Base-by-base conservation (phyloP, 2,329 filamentous ascomycete genomes). In the Zarea fungicola region DNA sequence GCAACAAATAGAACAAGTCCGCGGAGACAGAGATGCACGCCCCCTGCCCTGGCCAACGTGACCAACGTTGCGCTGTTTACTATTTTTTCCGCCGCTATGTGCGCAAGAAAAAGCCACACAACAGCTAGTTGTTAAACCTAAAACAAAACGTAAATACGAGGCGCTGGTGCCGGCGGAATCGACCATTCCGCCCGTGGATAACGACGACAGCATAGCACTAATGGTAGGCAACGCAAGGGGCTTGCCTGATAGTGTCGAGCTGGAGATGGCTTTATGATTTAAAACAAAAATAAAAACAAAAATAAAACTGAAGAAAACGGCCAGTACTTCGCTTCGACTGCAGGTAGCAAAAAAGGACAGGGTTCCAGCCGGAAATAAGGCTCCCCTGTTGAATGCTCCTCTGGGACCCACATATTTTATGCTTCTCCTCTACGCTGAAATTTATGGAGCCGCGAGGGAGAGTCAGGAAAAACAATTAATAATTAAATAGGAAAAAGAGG, bases 341-440 rank as follows among this genome's bases (percentile, higher is more conserved):
- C n/a, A n/a, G n/a, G n/a, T n/a, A n/a, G 16, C 5, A 22, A 22
- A 9, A 11, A 23, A 26, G 34, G 34, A 35, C 29, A 35, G 34
- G 41, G 41, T 29, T 43, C n/a, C 40, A 22, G 8, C 37, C 37
- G 37, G 37, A 41, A 41, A 41, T 41, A 41, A 41, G 37, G 37
- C 37, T 23, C 40, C 6, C 22, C 8, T 19, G 11, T 22, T 18
- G 16, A 31, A 21, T n/a, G 22, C 22, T n/a, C 19, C 21, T 14
- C 36, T 18, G 19, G 3, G 14, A 18, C 23, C 16, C 26, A 18
- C 28, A 22, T 18, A 6, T 41, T 3, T 8, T 7, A 13, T 25
- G 13, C 22, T 9, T 16, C 22, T 14, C 19, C 18, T 28, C 35
- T 19, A 34, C 18, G 35, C 44, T 9, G 26, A 40, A 43, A 43